phyloP scores from a whole-genome alignment of 768 basidiomycete genomes.

The Daedaleopsis sinensis region DNA sequence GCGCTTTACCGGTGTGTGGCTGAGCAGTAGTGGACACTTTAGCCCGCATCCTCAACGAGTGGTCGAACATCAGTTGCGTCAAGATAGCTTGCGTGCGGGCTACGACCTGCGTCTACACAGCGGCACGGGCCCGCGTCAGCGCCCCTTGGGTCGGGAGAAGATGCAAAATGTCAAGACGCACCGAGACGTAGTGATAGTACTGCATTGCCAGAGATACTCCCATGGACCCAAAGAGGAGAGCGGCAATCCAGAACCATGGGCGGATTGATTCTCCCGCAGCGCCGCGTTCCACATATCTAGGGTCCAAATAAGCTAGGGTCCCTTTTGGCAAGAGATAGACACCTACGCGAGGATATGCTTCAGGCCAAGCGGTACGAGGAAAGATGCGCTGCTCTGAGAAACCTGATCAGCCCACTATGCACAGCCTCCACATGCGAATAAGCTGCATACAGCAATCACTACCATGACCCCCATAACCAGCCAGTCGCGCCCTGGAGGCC shows the following conservation, averaged over 20 bases:
- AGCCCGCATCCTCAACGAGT: slow-evolving; percentile 51
- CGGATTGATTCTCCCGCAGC: slow-evolving; percentile 40
- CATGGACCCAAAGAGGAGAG: slow-evolving; percentile 39
- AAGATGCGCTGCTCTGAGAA: slow-evolving; percentile 15
- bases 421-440: not conserved
- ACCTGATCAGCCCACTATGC: not conserved
- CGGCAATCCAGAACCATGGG: slow-evolving; percentile 51
- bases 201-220: slow-evolving; percentile 8
- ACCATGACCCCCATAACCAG: slow-evolving; percentile 15
- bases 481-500: slow-evolving; percentile 20
- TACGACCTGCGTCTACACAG: slow-evolving; percentile 35
- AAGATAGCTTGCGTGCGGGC: slow-evolving; percentile 45
- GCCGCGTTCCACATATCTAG: slow-evolving; percentile 38
- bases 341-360: slow-evolving; percentile 42
- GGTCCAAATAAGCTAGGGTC: too few relatives aligned
- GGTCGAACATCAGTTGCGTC: slow-evolving; percentile 53
- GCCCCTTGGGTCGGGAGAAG: not conserved
- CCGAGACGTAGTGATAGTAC: not conserved
- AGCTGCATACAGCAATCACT: slow-evolving; percentile 17
- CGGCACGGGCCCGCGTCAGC: not conserved
- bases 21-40: slow-evolving; percentile 31
- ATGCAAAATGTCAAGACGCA: not conserved
- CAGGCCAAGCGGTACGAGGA: slow-evolving; percentile 32
- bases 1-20: too few relatives aligned
- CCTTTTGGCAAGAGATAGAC: not conserved